These are phyloP conservation scores for Hyaloscypha finlandica DNA, from an alignment of 495 filamentous ascomycete species.

Conservation along the genomic window DNA sequence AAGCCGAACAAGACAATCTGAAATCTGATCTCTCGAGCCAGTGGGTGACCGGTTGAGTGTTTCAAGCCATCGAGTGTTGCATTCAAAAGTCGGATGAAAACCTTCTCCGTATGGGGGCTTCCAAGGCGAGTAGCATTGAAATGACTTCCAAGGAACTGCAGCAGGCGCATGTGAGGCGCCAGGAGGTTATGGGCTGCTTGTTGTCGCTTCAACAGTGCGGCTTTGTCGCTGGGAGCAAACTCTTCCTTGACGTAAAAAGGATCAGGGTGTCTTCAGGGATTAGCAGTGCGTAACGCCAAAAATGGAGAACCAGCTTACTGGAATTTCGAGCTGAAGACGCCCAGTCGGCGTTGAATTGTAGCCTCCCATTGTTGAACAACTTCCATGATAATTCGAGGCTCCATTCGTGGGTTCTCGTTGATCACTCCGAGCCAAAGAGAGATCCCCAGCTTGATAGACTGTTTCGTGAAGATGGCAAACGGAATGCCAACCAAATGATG, in stretches of 20 bases:
- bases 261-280: slow-evolving; percentile 65
- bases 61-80: slow-evolving; percentile 72
- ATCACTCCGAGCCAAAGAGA: slow-evolving; percentile 96
- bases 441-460: slow-evolving; percentile 91
- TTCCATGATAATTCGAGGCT: slow-evolving; percentile 78
- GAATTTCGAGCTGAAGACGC: slow-evolving; percentile 78
- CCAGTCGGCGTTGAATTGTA: slow-evolving; percentile 70
- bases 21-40: slow-evolving; percentile 88
- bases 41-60: slow-evolving; percentile 72
- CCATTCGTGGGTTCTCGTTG: slow-evolving; percentile 89
- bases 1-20: slow-evolving; percentile 83
- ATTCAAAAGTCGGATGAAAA: slow-evolving; percentile 78
- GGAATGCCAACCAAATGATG: slow-evolving; percentile 88
- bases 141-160: slow-evolving; percentile 90
- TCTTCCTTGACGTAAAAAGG: slow-evolving; percentile 91
- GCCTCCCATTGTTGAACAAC: slow-evolving; percentile 86
- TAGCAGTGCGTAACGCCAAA: slow-evolving; percentile 28
- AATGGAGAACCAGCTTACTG: slow-evolving; percentile 35
- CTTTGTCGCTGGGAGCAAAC: slow-evolving; percentile 86
- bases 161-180: slow-evolving; percentile 79
- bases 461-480: slow-evolving; percentile 89
- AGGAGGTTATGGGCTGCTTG: slow-evolving; percentile 76
- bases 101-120: slow-evolving; percentile 73
- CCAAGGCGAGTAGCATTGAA: slow-evolving; percentile 87
- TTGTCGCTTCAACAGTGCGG: slow-evolving; percentile 69